Percentiles rank a stretch among this genome's conserved stretches.
Evolutionary conservation across 768 basidiomycete genomes (phyloP).

Genomic region (Lyophyllum shimeji): DNA sequence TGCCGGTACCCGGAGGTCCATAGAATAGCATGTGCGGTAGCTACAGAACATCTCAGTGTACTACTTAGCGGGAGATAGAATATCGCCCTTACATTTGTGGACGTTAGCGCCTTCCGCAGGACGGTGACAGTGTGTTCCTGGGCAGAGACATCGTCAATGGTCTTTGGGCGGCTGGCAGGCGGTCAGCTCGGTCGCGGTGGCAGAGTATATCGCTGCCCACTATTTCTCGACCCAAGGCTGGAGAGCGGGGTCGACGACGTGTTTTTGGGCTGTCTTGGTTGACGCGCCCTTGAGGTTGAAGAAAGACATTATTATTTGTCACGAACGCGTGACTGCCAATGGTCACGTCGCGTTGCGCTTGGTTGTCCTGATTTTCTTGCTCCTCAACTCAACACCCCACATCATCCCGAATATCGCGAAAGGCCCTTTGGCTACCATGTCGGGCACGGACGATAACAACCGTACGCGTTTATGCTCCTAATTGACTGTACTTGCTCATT

Average conservation of each 20-base stretch:
- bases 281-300: slow-evolving; percentile 50
- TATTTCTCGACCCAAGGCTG: slow-evolving; percentile 99
- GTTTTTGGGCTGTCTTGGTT: slow-evolving; percentile 41
- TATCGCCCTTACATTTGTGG: slow-evolving; percentile 73
- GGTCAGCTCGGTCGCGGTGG: neutral
- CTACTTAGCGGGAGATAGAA: neutral
- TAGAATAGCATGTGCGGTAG: slow-evolving; percentile 99
- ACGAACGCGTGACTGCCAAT: slow-evolving; percentile 44
- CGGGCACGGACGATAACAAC: slow-evolving; percentile 32
- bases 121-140: slow-evolving; percentile 97
- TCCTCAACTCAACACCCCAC: slow-evolving; percentile 21
- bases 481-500: neutral
- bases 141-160: slow-evolving; percentile 96
- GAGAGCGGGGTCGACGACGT: slow-evolving; percentile 50
- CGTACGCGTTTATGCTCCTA: slow-evolving; percentile 23
- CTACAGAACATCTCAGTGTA: slow-evolving; percentile 39
- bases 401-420: slow-evolving; percentile 13
- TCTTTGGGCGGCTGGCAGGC: slow-evolving; percentile 83
- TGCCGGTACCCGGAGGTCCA: slow-evolving; percentile 97
- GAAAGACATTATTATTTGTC: slow-evolving; percentile 60
- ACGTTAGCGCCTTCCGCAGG: slow-evolving; percentile 84
- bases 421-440: slow-evolving; percentile 34
- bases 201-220: slow-evolving; percentile 41
- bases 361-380: slow-evolving; percentile 18
- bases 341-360: slow-evolving; percentile 39